Evolutionary conservation across 2,329 filamentous ascomycete species (phyloP).

Genomic region (Stachybotrys chlorohalonatus): DNA sequence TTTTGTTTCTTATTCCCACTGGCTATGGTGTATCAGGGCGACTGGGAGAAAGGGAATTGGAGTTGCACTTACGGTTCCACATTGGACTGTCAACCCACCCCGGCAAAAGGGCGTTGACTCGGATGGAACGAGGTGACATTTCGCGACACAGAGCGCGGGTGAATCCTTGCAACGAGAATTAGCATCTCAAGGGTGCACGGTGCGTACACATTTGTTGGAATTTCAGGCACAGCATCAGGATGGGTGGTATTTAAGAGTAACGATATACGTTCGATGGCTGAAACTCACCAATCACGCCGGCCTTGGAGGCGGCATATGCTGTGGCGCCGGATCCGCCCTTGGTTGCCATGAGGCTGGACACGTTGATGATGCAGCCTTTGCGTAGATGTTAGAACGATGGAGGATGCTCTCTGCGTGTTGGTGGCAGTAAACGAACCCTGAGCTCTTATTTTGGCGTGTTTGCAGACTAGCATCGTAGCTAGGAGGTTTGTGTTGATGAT

Average conservation of each 20-base stretch:
- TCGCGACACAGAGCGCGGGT: slow-evolving; percentile 59
- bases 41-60: slow-evolving; percentile 5
- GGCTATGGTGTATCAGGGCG: slow-evolving; percentile 2
- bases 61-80: slow-evolving; percentile 52
- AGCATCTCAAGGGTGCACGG: neutral
- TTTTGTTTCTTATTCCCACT: neutral
- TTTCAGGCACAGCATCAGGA: slow-evolving; percentile 5
- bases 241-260: neutral
- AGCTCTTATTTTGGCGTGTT: slow-evolving; percentile 26
- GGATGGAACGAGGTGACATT: slow-evolving; percentile 50
- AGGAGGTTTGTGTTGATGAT: slow-evolving; percentile 64
- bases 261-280: too few species aligned
- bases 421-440: slow-evolving; percentile 15
- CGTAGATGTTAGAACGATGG: neutral
- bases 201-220: slow-evolving; percentile 9
- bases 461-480: slow-evolving; percentile 55
- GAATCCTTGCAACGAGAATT: slow-evolving; percentile 39
- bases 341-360: slow-evolving; percentile 65
- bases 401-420: neutral
- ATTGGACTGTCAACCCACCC: slow-evolving; percentile 79
- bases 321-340: slow-evolving; percentile 63
- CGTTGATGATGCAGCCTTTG: slow-evolving; percentile 66
- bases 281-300: slow-evolving; percentile 59
- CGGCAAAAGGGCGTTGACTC: slow-evolving; percentile 73
- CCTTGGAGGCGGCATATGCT: slow-evolving; percentile 72